phyloP scores from a whole-genome alignment of 768 basidiomycete species.

The Paxillus ammoniavirescens region DNA sequence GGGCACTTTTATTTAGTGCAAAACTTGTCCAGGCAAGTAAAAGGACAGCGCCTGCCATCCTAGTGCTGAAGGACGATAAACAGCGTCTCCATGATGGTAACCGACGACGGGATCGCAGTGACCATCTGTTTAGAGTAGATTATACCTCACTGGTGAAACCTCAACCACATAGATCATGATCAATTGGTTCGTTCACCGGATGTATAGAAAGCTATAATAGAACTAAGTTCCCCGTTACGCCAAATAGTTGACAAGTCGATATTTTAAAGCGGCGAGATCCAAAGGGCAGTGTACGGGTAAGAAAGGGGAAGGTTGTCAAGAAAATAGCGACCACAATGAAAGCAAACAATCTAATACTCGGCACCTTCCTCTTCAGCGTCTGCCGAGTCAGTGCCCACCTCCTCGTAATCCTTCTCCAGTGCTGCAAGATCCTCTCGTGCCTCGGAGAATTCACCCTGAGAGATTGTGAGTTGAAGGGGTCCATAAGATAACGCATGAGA shows the following conservation, averaged over 20 bases:
- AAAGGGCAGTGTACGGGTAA: background rate
- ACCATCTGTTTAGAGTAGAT: slow-evolving; percentile 5
- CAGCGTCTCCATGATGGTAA: slow-evolving; percentile 30
- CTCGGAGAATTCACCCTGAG: slow-evolving; percentile 94
- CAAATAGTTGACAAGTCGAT: slow-evolving; percentile 11
- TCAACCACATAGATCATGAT: background rate
- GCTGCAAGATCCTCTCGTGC: slow-evolving; percentile 98
- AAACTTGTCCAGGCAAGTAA: slow-evolving; percentile 63
- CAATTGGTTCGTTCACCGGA: background rate
- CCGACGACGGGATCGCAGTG: slow-evolving; percentile 41
- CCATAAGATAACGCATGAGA: background rate
- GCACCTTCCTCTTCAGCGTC: slow-evolving; percentile 63
- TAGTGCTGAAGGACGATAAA: background rate
- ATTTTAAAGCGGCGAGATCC: slow-evolving; percentile 6
- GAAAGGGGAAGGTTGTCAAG: background rate
- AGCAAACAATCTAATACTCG: slow-evolving; percentile 43
- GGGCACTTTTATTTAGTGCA: slow-evolving; percentile 54
- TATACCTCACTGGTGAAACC: background rate
- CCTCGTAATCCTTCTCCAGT: slow-evolving; percentile 93
- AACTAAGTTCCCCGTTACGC: background rate
- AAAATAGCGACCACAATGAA: background rate
- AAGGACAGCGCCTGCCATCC: background rate
- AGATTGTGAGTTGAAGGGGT: slow-evolving; percentile 6
- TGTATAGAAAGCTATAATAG: slow-evolving; percentile 4
- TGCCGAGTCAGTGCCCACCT: slow-evolving; percentile 78